Conservation (phyloP, 2,329 filamentous ascomycete genomes). For the Coniochaeta prunicola region DNA sequence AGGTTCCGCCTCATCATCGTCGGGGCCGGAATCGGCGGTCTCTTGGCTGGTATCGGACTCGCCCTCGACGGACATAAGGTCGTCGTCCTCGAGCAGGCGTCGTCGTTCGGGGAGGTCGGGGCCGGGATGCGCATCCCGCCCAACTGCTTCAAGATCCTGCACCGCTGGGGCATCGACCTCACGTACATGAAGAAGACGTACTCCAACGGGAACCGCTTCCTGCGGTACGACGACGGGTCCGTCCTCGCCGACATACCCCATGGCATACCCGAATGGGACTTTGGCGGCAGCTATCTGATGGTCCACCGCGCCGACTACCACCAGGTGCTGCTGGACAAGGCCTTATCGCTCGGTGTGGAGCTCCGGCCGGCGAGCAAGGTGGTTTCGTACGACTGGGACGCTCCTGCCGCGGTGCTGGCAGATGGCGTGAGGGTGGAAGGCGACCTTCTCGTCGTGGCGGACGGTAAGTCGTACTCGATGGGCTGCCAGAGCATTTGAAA, state of each 20-base stretch:
- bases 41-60: neutral
- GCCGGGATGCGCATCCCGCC: constrained; percentile 12
- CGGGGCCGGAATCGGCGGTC: neutral
- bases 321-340: constrained; percentile 4
- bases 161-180: constrained; percentile 8
- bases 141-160: constrained; percentile 8
- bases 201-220: constrained; percentile 11
- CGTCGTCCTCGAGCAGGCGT: neutral
- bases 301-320: constrained; percentile 8
- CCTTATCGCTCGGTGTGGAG: neutral
- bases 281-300: constrained; percentile 6
- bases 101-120: constrained; percentile 5
- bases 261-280: constrained; percentile 10
- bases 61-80: neutral
- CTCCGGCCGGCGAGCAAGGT: neutral
- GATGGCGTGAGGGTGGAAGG: constrained; percentile 12
- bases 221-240: constrained; percentile 6
- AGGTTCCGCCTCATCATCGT: neutral
- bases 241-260: constrained; percentile 7
- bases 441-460: constrained; percentile 15
- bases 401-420: neutral
- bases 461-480: constrained; percentile 18
- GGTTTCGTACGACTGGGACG: neutral
- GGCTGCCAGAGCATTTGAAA: too few species aligned
- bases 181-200: constrained; percentile 7